Conservation (phyloP, 2,329 filamentous ascomycete genomes). For the Xylaria sp. region DNA sequence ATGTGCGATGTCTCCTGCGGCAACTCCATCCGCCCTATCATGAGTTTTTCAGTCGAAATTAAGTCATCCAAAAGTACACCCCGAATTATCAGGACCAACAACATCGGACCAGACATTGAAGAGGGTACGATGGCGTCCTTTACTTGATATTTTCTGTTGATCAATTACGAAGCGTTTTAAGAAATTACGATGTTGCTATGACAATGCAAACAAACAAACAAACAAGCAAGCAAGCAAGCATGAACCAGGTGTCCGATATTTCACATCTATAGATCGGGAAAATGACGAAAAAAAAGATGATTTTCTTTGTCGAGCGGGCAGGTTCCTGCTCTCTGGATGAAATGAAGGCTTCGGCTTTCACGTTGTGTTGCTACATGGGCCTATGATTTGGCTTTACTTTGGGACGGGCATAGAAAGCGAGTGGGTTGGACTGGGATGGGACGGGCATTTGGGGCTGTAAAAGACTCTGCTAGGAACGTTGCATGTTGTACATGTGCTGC, state of each 20-base stretch:
- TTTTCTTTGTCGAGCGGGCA: slow-evolving; percentile 10
- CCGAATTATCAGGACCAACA: slow-evolving; percentile 2
- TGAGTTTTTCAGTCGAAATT: slow-evolving; percentile 9
- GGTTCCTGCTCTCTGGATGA: slow-evolving; percentile 13
- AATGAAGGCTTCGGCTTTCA: slow-evolving; percentile 1
- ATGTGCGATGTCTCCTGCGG: slow-evolving; percentile 2
- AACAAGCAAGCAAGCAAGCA: slow-evolving; percentile 6
- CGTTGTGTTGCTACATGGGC: slow-evolving; percentile 7
- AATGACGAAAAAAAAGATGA: slow-evolving; percentile 12
- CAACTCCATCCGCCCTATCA: neutral
- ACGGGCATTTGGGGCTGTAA: neutral
- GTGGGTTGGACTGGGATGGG: neutral
- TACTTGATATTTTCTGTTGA: slow-evolving; percentile 14
- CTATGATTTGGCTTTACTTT: slow-evolving; percentile 9
- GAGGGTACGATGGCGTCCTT: slow-evolving; percentile 7
- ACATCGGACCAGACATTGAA: slow-evolving; percentile 15
- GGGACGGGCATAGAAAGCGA: slow-evolving; percentile 1
- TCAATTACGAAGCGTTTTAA: slow-evolving; percentile 10
- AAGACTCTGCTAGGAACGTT: slow-evolving; percentile 4
- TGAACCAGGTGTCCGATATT: slow-evolving; percentile 18
- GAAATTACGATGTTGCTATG: slow-evolving; percentile 12
- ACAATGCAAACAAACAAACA: neutral
- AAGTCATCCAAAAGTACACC: slow-evolving; percentile 17
- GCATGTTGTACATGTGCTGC: neutral
- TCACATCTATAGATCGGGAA: slow-evolving; percentile 17